phyloP scores from a whole-genome alignment of 2,329 filamentous ascomycete species.

The Penicillium sclerotigenum region DNA sequence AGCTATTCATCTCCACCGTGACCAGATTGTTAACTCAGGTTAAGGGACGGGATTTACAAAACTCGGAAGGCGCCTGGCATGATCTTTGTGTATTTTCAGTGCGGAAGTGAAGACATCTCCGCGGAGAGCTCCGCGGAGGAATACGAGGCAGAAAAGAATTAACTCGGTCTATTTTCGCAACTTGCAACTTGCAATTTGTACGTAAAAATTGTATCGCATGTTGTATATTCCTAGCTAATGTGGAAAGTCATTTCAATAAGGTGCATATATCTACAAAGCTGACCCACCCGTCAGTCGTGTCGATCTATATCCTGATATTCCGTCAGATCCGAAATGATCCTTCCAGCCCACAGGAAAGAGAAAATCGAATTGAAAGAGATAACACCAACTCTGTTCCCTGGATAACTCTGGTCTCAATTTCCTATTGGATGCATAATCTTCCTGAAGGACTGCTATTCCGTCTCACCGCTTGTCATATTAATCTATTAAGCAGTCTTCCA shows the following conservation, averaged over 20 bases:
- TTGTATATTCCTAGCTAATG: background rate
- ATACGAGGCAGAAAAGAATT: background rate
- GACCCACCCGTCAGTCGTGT: background rate
- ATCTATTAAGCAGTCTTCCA: no score
- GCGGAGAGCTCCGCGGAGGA: background rate
- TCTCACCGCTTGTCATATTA: background rate
- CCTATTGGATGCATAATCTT: background rate
- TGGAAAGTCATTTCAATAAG: background rate
- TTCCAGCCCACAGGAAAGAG: background rate
- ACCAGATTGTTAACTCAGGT: background rate
- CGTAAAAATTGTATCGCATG: background rate
- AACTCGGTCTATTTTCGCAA: background rate
- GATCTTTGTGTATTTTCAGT: background rate
- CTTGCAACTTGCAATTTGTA: background rate
- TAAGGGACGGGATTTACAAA: background rate
- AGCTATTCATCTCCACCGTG: constrained; percentile 10
- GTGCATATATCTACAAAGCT: background rate
- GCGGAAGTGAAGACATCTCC: background rate
- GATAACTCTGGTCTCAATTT: background rate
- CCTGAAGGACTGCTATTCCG: no score
- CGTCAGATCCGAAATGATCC: background rate
- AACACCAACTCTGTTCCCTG: background rate
- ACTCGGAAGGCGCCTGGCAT: background rate
- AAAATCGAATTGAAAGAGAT: background rate
- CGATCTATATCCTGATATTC: background rate